Conservation (phyloP, 306 rosid species). For the Pterocarpus santalinus region DNA sequence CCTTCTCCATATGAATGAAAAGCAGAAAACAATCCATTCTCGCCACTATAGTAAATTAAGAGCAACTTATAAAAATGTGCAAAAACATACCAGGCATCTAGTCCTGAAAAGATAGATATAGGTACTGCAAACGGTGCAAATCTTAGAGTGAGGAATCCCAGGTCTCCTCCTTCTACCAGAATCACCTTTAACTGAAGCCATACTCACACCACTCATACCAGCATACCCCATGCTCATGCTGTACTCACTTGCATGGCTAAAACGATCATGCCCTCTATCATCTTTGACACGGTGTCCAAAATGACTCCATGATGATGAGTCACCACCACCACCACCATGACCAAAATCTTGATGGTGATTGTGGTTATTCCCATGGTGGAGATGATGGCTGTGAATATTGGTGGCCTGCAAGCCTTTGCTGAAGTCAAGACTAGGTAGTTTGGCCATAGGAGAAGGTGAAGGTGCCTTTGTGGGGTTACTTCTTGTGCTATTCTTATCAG, state of each 20-base stretch:
- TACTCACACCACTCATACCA: slow-evolving; percentile 17
- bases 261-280: background rate
- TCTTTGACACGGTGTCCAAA: slow-evolving; percentile 1
- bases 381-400: background rate
- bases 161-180: slow-evolving; percentile 58
- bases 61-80: background rate
- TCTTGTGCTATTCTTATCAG: background rate
- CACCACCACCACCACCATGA: slow-evolving; percentile 1
- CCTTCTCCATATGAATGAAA: too few species aligned
- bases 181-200: slow-evolving; percentile 49
- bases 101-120: slow-evolving; percentile 72
- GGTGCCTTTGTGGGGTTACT: slow-evolving; percentile 2
- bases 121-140: slow-evolving; percentile 73
- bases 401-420: slow-evolving; percentile 58
- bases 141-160: slow-evolving; percentile 88
- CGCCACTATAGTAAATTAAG: too few species aligned
- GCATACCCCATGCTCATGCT: slow-evolving; percentile 2
- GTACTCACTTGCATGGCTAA: slow-evolving; percentile 44
- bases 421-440: slow-evolving; percentile 74
- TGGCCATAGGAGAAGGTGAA: slow-evolving; percentile 43
- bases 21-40: too few species aligned
- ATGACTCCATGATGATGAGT: slow-evolving; percentile 18
- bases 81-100: slow-evolving; percentile 76
- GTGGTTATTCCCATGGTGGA: too few species aligned
- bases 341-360: background rate